phyloP scores from a whole-genome alignment of 2,329 filamentous ascomycete genomes.

The Ascochyta pisi region DNA sequence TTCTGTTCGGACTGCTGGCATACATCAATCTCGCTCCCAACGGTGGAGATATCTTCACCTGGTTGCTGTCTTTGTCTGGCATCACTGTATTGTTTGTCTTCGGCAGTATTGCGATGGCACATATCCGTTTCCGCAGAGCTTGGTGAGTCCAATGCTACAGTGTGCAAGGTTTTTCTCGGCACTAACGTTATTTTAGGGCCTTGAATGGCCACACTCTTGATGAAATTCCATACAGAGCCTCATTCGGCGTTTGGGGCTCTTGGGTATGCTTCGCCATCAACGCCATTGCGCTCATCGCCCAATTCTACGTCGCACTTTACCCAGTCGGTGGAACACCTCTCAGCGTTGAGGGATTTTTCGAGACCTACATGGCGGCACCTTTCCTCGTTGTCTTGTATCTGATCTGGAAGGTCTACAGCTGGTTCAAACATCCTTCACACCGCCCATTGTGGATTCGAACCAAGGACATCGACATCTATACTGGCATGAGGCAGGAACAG shows the following conservation, averaged over 20 bases:
- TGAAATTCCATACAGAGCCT: constrained; percentile 49
- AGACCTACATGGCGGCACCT: constrained; percentile 52
- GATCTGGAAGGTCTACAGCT: constrained; percentile 48
- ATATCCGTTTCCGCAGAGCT: constrained; percentile 80
- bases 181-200: constrained; percentile 2
- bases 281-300: constrained; percentile 45
- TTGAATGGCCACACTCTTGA: constrained; percentile 43
- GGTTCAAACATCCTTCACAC: constrained; percentile 26
- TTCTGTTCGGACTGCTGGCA: constrained; percentile 72
- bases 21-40: constrained; percentile 68
- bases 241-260: constrained; percentile 47
- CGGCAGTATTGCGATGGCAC: constrained; percentile 82
- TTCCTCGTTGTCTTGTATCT: constrained; percentile 59
- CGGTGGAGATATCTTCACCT: constrained; percentile 71
- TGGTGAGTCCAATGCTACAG: constrained; percentile 27
- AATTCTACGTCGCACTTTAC: constrained; percentile 47
- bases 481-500: constrained; percentile 35
- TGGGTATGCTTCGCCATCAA: constrained; percentile 44
- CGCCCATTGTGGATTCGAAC: constrained; percentile 35
- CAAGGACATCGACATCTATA: constrained; percentile 42
- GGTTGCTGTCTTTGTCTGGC: constrained; percentile 78
- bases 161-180: background rate
- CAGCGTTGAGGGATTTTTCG: constrained; percentile 52
- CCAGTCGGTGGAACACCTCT: constrained; percentile 35
- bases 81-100: constrained; percentile 78